phyloP scores from a whole-genome alignment of 352 stramenopile genomes.

The Saprolegnia diclina region DNA sequence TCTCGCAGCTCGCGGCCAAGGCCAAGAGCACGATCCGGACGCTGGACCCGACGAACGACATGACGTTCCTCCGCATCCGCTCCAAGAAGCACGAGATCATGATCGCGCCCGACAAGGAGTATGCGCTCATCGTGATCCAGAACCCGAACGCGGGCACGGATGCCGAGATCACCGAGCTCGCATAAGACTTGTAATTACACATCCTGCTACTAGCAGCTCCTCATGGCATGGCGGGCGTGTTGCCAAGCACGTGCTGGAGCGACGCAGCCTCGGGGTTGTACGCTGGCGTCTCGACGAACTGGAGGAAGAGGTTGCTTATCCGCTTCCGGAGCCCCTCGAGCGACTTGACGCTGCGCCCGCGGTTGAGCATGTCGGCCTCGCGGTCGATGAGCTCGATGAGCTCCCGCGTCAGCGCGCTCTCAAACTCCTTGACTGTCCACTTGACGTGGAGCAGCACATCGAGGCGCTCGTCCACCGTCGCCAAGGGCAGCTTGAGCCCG shows the following conservation, averaged over 20 bases:
- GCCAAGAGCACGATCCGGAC: conserved; percentile 87
- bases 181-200: conserved; percentile 17
- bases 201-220: neutral
- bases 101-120: conserved; percentile 91
- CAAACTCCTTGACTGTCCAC: conserved; percentile 90
- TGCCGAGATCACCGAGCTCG: conserved; percentile 25
- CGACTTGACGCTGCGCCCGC: conserved; percentile 68
- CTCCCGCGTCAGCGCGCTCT: conserved; percentile 82
- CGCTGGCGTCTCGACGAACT: conserved; percentile 90
- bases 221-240: conserved; percentile 4
- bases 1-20: conserved; percentile 87
- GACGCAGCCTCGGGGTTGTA: conserved; percentile 88
- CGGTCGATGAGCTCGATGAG: conserved; percentile 90
- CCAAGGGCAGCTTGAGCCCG: conserved; percentile 49
- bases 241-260: conserved; percentile 35
- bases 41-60: conserved; percentile 88
- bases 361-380: conserved; percentile 89
- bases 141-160: conserved; percentile 61
- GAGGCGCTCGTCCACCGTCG: conserved; percentile 78
- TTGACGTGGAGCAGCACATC: conserved; percentile 91
- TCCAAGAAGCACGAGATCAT: conserved; percentile 94
- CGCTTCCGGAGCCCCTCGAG: conserved; percentile 83
- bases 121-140: conserved; percentile 91
- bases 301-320: conserved; percentile 82
- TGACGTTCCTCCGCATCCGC: conserved; percentile 91